Evolutionary conservation across 2,329 filamentous ascomycete species (phyloP).

Genomic region (Acephala macrosclerotiorum): DNA sequence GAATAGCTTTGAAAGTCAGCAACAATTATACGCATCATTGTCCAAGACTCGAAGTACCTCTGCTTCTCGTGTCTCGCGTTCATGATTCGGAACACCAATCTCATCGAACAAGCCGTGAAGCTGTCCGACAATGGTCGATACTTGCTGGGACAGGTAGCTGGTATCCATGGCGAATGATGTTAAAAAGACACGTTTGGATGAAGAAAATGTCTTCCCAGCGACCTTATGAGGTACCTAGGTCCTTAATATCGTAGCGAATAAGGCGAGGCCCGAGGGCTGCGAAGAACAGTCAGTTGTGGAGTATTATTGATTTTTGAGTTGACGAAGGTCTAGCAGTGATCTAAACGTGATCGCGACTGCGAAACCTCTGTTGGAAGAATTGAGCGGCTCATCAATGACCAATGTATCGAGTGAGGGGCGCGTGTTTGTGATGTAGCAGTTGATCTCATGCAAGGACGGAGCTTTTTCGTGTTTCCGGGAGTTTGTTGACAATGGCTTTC

Average conservation of each 20-base stretch:
- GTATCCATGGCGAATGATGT: constrained; percentile 72
- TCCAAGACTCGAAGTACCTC: constrained; percentile 67
- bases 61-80: constrained; percentile 86
- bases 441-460: constrained; percentile 3
- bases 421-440: constrained; percentile 13
- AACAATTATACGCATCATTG: constrained; percentile 33
- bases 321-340: constrained; percentile 31
- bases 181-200: constrained; percentile 22
- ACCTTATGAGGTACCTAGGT: neutral
- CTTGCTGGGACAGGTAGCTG: constrained; percentile 91
- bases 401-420: constrained; percentile 24
- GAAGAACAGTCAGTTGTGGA: constrained; percentile 13
- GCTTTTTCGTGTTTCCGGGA: neutral
- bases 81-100: constrained; percentile 93
- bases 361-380: constrained; percentile 30
- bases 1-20: constrained; percentile 71
- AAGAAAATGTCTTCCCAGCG: constrained; percentile 5
- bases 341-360: constrained; percentile 39
- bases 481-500: neutral
- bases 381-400: constrained; percentile 37
- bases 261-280: constrained; percentile 10
- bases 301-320: constrained; percentile 3
- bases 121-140: constrained; percentile 91
- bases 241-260: constrained; percentile 9
- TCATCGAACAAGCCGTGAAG: constrained; percentile 96